A percentile compares a stretch with the other conserved stretches of the same genome.
These are phyloP conservation scores for Syzygium syzygioides DNA, from an alignment of 441 rosid species.

Conservation along the genomic window DNA sequence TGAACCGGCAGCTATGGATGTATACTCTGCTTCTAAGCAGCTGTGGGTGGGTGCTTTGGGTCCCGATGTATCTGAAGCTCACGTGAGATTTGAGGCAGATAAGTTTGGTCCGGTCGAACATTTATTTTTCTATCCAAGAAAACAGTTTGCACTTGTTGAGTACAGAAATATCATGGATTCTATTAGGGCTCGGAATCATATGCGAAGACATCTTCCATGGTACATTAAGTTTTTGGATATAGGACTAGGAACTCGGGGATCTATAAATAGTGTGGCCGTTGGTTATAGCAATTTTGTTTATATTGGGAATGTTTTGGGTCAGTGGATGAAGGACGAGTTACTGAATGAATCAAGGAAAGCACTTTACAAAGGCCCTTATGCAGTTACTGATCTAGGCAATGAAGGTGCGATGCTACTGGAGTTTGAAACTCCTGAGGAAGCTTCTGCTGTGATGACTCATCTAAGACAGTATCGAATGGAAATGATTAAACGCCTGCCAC, in stretches of 20 bases:
- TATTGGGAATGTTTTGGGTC: slow-evolving; percentile 70
- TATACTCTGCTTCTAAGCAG: slow-evolving; percentile 77
- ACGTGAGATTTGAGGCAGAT: slow-evolving; percentile 77
- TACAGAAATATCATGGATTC: slow-evolving; percentile 87
- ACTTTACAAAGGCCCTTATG: slow-evolving; percentile 66
- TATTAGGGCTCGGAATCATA: slow-evolving; percentile 78
- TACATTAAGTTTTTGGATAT: slow-evolving; percentile 73
- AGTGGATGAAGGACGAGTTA: slow-evolving; percentile 85
- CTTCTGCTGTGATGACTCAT: slow-evolving; percentile 76
- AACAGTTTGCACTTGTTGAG: slow-evolving; percentile 83
- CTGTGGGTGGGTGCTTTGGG: slow-evolving; percentile 83
- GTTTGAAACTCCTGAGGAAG: slow-evolving; percentile 90
- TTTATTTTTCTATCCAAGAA: slow-evolving; percentile 62
- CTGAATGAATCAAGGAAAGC: slow-evolving; percentile 85
- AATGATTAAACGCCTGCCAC: slow-evolving; percentile 36
- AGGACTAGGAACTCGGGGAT: slow-evolving; percentile 79
- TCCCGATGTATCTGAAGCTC: slow-evolving; percentile 73
- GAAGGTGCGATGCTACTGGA: slow-evolving; percentile 90
- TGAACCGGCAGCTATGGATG: slow-evolving; percentile 65
- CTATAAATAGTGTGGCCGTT: slow-evolving; percentile 66
- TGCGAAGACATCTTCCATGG: slow-evolving; percentile 79
- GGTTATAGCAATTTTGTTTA: slow-evolving; percentile 82
- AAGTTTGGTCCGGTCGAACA: slow-evolving; percentile 81
- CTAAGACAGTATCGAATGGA: slow-evolving; percentile 71
- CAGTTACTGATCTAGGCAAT: slow-evolving; percentile 65